These are phyloP conservation scores for Neurospora sp. DNA, from an alignment of 2,329 filamentous ascomycete genomes.

Conservation along the genomic window DNA sequence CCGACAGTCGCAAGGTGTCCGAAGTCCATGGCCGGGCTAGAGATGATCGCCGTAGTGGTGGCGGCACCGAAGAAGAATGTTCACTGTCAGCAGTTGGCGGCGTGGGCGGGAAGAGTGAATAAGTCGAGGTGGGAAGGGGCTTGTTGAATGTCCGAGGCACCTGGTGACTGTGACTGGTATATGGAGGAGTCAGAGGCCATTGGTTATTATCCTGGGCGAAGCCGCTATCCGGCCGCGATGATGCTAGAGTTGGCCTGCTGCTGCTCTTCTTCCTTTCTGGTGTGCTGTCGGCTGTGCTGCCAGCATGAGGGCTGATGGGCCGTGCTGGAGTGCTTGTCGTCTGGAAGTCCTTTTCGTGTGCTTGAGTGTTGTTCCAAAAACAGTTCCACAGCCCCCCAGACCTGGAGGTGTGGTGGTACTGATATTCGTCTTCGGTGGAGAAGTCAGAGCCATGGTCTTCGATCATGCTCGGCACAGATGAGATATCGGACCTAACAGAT, in stretches of 20 bases:
- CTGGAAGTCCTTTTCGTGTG: conserved; percentile 1
- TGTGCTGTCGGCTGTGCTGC: conserved; percentile 3
- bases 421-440: conserved; percentile 40
- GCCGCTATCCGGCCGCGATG: background rate
- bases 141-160: conserved; percentile 7
- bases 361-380: conserved; percentile 31
- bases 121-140: conserved; percentile 5
- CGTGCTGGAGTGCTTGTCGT: conserved; percentile 3
- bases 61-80: background rate
- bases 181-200: conserved; percentile 1
- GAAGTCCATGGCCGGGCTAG: background rate
- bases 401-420: conserved; percentile 36
- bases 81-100: background rate
- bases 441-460: conserved; percentile 43
- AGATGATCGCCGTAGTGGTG: background rate
- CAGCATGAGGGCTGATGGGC: conserved; percentile 12
- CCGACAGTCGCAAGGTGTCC: background rate
- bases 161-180: conserved; percentile 1
- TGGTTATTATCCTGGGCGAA: background rate
- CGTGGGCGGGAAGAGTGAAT: conserved; percentile 15
- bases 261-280: background rate
- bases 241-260: conserved; percentile 1
- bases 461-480: conserved; percentile 38
- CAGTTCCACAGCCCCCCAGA: conserved; percentile 35
- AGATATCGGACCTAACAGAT: conserved; percentile 34